Evolutionary conservation across 805 yeast genomes (phyloP).

Genomic region (Yarrowia yakushimensis): DNA sequence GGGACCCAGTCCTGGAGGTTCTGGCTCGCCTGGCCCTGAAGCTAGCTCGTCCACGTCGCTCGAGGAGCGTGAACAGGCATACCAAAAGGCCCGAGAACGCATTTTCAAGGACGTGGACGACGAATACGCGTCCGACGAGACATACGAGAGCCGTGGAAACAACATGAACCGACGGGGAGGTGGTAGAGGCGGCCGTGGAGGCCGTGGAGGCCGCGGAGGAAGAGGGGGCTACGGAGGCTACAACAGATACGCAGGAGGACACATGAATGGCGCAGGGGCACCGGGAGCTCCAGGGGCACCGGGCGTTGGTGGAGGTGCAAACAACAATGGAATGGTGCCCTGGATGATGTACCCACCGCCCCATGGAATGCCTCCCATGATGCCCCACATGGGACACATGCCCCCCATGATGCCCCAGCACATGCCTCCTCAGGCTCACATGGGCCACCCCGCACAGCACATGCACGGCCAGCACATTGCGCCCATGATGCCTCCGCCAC

Average conservation of each 20-base stretch:
- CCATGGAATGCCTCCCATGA: constrained; percentile 19
- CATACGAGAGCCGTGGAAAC: neutral
- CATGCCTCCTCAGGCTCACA: neutral
- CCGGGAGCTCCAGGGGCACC: neutral
- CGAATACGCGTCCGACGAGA: constrained; percentile 3
- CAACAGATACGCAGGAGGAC: neutral
- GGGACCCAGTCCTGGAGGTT: neutral
- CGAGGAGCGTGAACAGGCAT: constrained; percentile 42
- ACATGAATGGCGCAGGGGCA: neutral
- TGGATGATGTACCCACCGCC: constrained; percentile 25
- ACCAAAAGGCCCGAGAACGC: constrained; percentile 42
- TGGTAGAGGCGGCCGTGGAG: neutral
- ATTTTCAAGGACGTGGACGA: constrained; percentile 38
- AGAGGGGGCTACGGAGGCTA: constrained; percentile 7
- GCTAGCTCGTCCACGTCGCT: constrained; percentile 24
- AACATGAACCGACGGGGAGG: constrained; percentile 17
- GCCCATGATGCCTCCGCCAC: constrained; percentile 15
- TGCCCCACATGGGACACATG: constrained; percentile 10
- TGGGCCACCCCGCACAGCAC: neutral
- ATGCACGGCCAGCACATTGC: neutral
- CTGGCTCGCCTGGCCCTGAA: neutral
- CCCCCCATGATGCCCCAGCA: neutral
- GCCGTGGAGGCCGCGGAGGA: neutral
- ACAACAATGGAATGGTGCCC: neutral
- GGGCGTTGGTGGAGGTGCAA: neutral